A percentile compares a stretch with the other conserved stretches of the same genome.
phyloP scores from a whole-genome alignment of 1,284 basidiomycete species.

The Thecaphora frezii region DNA sequence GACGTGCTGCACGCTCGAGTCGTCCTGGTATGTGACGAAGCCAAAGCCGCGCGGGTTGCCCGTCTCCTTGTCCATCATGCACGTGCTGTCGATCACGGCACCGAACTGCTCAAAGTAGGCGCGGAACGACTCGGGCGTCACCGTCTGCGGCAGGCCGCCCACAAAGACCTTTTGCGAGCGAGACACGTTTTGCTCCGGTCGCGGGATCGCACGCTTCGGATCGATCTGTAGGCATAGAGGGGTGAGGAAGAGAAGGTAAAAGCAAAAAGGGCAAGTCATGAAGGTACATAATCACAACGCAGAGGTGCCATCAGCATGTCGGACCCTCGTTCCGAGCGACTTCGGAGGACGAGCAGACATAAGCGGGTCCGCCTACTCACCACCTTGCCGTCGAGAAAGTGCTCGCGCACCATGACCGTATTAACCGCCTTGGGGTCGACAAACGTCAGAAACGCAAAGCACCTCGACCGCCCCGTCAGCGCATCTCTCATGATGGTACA shows the following conservation, averaged over 20 bases:
- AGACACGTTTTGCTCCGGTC: slow-evolving; percentile 59
- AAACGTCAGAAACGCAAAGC: slow-evolving; percentile 92
- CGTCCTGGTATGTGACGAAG: slow-evolving; percentile 88
- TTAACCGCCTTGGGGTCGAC: slow-evolving; percentile 82
- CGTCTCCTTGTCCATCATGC: slow-evolving; percentile 97
- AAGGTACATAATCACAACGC: no score
- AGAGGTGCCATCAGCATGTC: no score
- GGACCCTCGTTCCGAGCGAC: no score
- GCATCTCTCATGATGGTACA: slow-evolving; percentile 95
- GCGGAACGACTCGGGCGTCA: slow-evolving; percentile 90
- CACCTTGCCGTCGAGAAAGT: slow-evolving; percentile 88
- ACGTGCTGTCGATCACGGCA: slow-evolving; percentile 90
- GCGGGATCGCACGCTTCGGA: slow-evolving; percentile 95
- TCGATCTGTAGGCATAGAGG: no score
- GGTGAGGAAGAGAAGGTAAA: no score
- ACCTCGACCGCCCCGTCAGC: slow-evolving; percentile 78
- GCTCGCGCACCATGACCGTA: slow-evolving; percentile 80
- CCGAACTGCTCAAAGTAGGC: slow-evolving; percentile 86
- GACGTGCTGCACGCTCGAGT: slow-evolving; percentile 75
- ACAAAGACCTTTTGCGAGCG: slow-evolving; percentile 72
- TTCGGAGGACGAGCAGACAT: slow-evolving; percentile 1
- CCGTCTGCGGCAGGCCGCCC: slow-evolving; percentile 84
- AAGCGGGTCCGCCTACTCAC: slow-evolving; percentile 68
- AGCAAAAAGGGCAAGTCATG: no score
- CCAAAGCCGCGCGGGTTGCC: slow-evolving; percentile 95